Base-by-base conservation (phyloP, 139 green algal species). In the Yamagishiella unicocca region DNA sequence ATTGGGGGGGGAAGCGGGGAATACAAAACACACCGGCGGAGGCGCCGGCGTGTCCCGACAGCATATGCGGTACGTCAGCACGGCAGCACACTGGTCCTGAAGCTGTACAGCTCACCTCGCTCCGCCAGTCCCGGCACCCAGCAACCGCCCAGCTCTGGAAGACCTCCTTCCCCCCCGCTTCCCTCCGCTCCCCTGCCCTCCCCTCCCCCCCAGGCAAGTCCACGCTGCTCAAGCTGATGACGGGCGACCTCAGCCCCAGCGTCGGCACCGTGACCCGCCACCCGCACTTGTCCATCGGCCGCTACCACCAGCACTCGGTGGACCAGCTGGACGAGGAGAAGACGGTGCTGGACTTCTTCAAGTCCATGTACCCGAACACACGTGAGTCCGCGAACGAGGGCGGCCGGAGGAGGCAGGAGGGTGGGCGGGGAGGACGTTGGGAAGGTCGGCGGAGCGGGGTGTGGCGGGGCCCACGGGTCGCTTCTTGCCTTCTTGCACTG, bases 141-240 rank as follows among this genome's bases (percentile, higher is more conserved):
- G n/a, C n/a, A n/a, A n/a, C n/a, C n/a, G n/a, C n/a, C n/a, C n/a
- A n/a, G n/a, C n/a, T n/a, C n/a, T n/a, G n/a, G n/a, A n/a, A n/a
- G n/a, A n/a, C n/a, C 50, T 17, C 14, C 50, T 17, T n/a, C 62
- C 62, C 62, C 38, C 31, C 62, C 29, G 3, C 62, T 27, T 45
- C 38, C 25, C 72, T 25, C 40, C 24, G 17, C 29, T 9, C 45
- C 72, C 27, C 72, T 50, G 5, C 40, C 70, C 25, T 43, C 3
- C 29, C 43, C 73, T 98, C 98, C 86, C 96, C 95, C 75, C 97
- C 95, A 89, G 97, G 97, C 87, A 99, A 99, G 92, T 98, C 97
- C 53, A 99, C 97, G 71, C 90, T 99, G 83, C 93, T 70, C 42
- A 82, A 82, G 75, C 75, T 70, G 50, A 82, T 82, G 75, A 82